Conservation (phyloP, 164 flowering plant genomes). For the Dillenia suffruticosa region DNA sequence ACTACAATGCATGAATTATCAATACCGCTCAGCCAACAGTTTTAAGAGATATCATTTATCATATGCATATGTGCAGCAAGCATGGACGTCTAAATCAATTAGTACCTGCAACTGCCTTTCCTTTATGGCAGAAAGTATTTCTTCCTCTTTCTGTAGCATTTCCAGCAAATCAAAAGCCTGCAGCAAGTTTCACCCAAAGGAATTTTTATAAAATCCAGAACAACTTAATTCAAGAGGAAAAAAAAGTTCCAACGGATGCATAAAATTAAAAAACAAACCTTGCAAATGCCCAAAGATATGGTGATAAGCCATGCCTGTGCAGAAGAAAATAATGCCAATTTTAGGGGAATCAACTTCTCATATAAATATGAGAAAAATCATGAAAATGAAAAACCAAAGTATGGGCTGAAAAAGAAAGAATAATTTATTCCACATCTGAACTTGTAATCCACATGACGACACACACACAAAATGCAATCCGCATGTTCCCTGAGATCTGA, state of each 20-base stretch:
- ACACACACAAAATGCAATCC: no score
- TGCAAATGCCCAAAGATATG: conserved; percentile 80
- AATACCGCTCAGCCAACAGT: no score
- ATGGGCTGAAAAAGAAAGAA: no score
- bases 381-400: neutral
- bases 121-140: conserved; percentile 75
- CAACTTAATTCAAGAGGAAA: neutral
- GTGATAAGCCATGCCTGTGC: conserved; percentile 92
- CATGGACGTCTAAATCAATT: neutral
- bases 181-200: neutral
- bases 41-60: neutral
- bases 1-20: no score
- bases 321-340: conserved; percentile 1
- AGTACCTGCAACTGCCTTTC: conserved; percentile 74
- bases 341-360: neutral
- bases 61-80: neutral
- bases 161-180: conserved; percentile 91
- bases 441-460: no score
- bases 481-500: no score
- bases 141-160: conserved; percentile 96
- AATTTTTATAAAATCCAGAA: conserved; percentile 1
- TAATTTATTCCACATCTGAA: no score
- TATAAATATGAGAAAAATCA: no score
- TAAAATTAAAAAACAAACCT: conserved; percentile 46
- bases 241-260: neutral